Base-by-base conservation (phyloP, 2,329 filamentous ascomycete genomes). In the Xylariales sp. region DNA sequence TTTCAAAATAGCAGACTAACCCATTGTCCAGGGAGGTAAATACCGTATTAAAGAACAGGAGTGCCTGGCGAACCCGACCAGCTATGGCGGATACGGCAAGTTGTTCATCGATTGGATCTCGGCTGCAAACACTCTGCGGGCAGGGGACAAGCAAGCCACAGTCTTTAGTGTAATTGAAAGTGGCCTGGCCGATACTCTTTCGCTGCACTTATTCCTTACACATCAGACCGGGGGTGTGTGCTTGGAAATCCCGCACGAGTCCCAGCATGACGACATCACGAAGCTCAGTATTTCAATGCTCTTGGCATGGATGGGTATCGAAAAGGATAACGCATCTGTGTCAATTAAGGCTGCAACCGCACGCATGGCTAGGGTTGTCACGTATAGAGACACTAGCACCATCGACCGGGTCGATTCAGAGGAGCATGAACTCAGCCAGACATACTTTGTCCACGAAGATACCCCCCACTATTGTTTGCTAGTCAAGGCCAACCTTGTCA, bases 51-150 rank as follows among this genome's bases (percentile, higher is more conserved):
- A 41, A 29, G 66, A 65, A 46, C 42, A 52, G 45, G 28, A 34
- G 14, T 29, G 35, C 34, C 38, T 45, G 34, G 30, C 37, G 35
- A n/a, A n/a, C n/a, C n/a, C n/a, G n/a, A n/a, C n/a, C 16, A 21
- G 12, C 27, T 24, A 12, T 6, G 16, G 17, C 5, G 33, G 46
- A 1, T 67, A 60, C 33, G 62, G 57, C 2, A 53, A 47, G 2
- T 38, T 49, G 4, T 74, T 74, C 34, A 42, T 51, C 3, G 70
- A 74, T 48, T 75, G 69, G 70, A 55, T 62, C 0, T 57, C 56
- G 0, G 63, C 57, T 1, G 54, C 59, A 16, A 55, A 50, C 4
- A 55, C 55, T 0, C 47, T 74, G 6, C 46, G 50, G 19, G 32
- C 31, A 7, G 18, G 13, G 7, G 47, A 51, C 13, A 68, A 65